phyloP scores from a whole-genome alignment of 2,329 filamentous ascomycete species.

The Phialocephala sp. region DNA sequence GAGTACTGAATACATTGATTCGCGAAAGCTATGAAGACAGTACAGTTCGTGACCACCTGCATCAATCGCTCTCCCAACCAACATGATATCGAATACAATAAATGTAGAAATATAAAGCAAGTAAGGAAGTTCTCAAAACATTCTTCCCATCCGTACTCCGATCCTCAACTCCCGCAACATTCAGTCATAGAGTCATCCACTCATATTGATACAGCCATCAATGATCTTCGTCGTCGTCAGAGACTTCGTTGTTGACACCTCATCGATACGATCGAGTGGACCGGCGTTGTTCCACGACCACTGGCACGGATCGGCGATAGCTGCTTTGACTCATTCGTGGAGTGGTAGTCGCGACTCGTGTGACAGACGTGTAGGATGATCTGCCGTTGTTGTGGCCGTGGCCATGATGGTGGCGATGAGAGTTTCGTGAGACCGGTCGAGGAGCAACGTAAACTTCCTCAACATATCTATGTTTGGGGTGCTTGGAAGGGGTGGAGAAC shows the following conservation, averaged over 20 bases:
- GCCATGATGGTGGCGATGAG: constrained; percentile 31
- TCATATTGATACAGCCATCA: not conserved
- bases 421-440: constrained; percentile 36
- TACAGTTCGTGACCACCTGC: not conserved
- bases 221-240: not conserved
- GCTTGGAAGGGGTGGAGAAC: constrained; percentile 32
- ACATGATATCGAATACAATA: not conserved
- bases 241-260: constrained; percentile 4
- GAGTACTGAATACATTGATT: not conserved
- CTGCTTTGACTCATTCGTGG: constrained; percentile 38
- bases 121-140: not conserved
- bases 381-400: constrained; percentile 21
- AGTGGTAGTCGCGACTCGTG: constrained; percentile 29
- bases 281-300: constrained; percentile 36
- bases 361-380: constrained; percentile 38
- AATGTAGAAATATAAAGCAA: constrained; percentile 2
- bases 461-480: constrained; percentile 34
- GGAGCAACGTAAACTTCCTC: constrained; percentile 39
- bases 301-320: constrained; percentile 34
- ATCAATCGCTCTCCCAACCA: not conserved
- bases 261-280: constrained; percentile 33
- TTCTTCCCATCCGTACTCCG: not conserved
- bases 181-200: not conserved
- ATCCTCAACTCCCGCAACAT: not conserved
- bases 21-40: not conserved